Percentiles rank a stretch among this genome's conserved stretches.
Conservation (phyloP, 1,284 basidiomycete species). For the Boletus semigastroideus region DNA sequence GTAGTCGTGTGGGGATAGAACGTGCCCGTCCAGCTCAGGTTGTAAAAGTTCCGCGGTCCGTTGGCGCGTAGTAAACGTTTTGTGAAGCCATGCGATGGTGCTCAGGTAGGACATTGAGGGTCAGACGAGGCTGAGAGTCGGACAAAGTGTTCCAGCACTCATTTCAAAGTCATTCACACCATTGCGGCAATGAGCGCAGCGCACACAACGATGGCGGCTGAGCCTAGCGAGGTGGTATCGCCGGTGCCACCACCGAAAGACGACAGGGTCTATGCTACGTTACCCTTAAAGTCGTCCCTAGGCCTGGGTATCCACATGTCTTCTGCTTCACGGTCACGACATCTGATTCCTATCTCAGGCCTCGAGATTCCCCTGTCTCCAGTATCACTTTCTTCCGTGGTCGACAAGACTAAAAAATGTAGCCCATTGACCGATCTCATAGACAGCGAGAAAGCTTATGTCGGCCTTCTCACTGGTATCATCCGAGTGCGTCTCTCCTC, state of each 20-base stretch:
- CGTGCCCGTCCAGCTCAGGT: conserved; percentile 57
- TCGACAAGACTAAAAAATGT: conserved; percentile 54
- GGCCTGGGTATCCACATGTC: conserved; percentile 25
- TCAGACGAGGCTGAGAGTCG: too few species aligned
- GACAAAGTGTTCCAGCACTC: background rate
- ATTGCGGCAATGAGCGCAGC: background rate
- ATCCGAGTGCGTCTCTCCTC: conserved; percentile 72
- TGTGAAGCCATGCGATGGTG: conserved; percentile 39
- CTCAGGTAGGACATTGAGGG: conserved; percentile 27
- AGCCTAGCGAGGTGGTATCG: conserved; percentile 20
- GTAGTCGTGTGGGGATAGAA: conserved; percentile 55
- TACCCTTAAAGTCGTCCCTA: conserved; percentile 29
- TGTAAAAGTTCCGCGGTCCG: conserved; percentile 46
- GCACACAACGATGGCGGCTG: conserved; percentile 5
- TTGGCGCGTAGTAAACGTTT: conserved; percentile 38
- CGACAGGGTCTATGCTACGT: background rate
- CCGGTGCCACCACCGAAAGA: conserved; percentile 39
- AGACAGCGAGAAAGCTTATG: conserved; percentile 90
- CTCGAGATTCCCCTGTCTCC: conserved; percentile 33
- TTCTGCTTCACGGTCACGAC: conserved; percentile 6
- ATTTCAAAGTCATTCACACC: background rate
- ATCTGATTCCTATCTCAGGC: conserved; percentile 22
- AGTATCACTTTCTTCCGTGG: conserved; percentile 29
- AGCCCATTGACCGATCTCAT: conserved; percentile 93
- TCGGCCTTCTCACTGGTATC: conserved; percentile 87